Conservation (phyloP, 805 yeast species). For the Candida berthetii region DNA sequence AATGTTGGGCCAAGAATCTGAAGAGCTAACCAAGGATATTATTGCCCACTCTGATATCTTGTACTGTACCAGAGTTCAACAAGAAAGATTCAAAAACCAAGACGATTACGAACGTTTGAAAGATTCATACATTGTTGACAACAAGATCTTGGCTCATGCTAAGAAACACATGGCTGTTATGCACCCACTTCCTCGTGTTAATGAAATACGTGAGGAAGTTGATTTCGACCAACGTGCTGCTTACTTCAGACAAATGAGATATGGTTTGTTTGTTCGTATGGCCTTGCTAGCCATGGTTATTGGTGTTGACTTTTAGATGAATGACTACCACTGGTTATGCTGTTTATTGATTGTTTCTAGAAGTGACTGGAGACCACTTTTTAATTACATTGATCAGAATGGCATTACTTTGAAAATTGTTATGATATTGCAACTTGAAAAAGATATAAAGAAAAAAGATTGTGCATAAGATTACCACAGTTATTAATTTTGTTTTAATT, state of each 20-base stretch:
- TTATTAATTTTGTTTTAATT: background rate
- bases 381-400: background rate
- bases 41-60: constrained; percentile 89
- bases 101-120: constrained; percentile 82
- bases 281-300: constrained; percentile 97
- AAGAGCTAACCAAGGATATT: constrained; percentile 75
- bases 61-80: constrained; percentile 97
- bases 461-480: background rate
- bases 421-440: background rate
- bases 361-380: constrained; percentile 19
- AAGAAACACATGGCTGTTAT: constrained; percentile 97
- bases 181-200: constrained; percentile 98
- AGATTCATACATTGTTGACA: constrained; percentile 89
- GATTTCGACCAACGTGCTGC: constrained; percentile 99
- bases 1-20: constrained; percentile 69
- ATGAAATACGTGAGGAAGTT: constrained; percentile 95
- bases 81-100: constrained; percentile 81
- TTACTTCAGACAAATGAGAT: constrained; percentile 98
- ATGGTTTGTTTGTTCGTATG: constrained; percentile 98
- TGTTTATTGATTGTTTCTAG: background rate
- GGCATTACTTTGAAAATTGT: background rate
- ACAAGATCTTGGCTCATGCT: constrained; percentile 83
- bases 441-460: background rate
- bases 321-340: background rate
- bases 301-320: constrained; percentile 71